Percentiles rank a stretch among this genome's conserved stretches.
Evolutionary conservation across 148 eudicot genomes (phyloP).

Genomic region (Heliamphora exappendiculata): DNA sequence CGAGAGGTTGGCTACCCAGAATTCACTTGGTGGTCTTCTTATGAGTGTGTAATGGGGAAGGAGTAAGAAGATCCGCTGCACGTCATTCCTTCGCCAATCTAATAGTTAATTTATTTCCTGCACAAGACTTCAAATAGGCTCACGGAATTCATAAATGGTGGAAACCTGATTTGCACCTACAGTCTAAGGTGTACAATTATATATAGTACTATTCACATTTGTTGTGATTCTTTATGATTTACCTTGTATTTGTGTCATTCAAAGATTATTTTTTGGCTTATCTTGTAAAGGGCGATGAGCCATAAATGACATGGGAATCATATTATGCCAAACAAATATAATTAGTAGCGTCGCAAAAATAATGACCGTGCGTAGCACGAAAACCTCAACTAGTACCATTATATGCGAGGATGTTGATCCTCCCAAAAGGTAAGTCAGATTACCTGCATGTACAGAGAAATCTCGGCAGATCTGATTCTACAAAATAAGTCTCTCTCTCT

Average conservation of each 20-base stretch:
- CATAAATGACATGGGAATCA: too few species aligned
- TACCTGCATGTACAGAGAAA: background rate
- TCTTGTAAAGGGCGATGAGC: background rate
- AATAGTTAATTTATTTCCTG: constrained; percentile 38
- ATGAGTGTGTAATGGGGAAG: constrained; percentile 59
- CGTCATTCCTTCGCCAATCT: constrained; percentile 80
- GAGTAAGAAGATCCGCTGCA: constrained; percentile 60
- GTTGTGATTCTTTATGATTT: background rate
- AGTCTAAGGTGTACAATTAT: constrained; percentile 40
- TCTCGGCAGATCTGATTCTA: constrained; percentile 8
- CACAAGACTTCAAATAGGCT: constrained; percentile 52
- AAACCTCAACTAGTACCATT: background rate
- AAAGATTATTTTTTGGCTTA: background rate
- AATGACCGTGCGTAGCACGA: too few species aligned
- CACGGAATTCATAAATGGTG: constrained; percentile 93
- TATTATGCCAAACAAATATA: too few species aligned
- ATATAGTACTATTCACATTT: constrained; percentile 10
- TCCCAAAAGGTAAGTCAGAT: background rate
- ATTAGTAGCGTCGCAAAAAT: too few species aligned
- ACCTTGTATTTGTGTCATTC: background rate
- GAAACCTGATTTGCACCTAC: constrained; percentile 44
- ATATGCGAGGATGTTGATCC: background rate
- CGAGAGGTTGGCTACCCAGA: constrained; percentile 66
- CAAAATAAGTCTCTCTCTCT: background rate
- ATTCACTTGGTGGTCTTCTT: constrained; percentile 71